Evolutionary conservation across 164 flowering plant species (phyloP).

Genomic region (Dillenia suffruticosa): DNA sequence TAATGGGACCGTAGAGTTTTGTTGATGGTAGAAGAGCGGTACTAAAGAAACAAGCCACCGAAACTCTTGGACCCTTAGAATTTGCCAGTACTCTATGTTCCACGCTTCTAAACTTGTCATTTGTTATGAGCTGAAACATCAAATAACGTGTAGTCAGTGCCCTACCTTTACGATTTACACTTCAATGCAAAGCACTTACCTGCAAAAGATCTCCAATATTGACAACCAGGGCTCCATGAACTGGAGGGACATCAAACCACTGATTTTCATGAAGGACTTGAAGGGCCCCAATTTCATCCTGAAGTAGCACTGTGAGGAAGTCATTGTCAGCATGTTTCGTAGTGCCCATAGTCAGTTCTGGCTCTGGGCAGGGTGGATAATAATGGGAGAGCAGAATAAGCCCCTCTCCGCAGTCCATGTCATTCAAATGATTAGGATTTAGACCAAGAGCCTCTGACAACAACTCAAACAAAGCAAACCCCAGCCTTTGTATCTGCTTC

Average conservation of each 20-base stretch:
- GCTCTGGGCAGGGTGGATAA: constrained; percentile 50
- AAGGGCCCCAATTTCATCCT: constrained; percentile 42
- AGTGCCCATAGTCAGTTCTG: constrained; percentile 35
- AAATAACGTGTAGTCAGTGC: no score
- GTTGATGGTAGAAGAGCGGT: background rate
- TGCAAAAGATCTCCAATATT: constrained; percentile 47
- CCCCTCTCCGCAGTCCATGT: constrained; percentile 20
- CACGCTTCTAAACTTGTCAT: constrained; percentile 29
- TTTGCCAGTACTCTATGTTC: constrained; percentile 32
- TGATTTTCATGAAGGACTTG: constrained; percentile 33
- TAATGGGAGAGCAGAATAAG: constrained; percentile 20
- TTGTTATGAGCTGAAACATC: constrained; percentile 22
- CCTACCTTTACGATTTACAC: background rate
- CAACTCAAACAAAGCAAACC: constrained; percentile 14
- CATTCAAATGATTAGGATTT: constrained; percentile 9
- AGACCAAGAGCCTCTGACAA: constrained; percentile 30
- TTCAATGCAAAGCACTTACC: constrained; percentile 11
- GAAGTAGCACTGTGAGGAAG: constrained; percentile 42
- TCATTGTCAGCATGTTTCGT: constrained; percentile 29
- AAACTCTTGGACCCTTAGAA: constrained; percentile 23
- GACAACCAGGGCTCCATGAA: constrained; percentile 31
- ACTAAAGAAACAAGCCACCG: constrained; percentile 26
- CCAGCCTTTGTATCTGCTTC: constrained; percentile 13
- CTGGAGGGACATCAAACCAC: constrained; percentile 36
- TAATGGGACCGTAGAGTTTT: constrained; percentile 21